Conservation (phyloP, 2,329 filamentous ascomycete genomes). For the Stemphylium lycopersici region DNA sequence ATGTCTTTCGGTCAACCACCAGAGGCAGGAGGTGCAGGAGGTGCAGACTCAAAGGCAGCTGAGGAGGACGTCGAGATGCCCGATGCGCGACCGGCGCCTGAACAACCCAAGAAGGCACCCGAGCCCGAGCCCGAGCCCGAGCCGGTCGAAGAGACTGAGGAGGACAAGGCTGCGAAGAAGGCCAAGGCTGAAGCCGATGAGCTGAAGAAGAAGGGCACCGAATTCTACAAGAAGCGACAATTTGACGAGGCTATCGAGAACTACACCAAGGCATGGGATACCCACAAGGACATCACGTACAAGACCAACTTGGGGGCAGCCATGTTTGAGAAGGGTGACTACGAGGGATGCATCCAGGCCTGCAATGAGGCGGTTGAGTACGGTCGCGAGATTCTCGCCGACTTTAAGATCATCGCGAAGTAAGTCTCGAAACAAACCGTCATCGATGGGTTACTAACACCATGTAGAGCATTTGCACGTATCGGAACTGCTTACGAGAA, state of each 20-base stretch:
- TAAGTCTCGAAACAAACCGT: conserved; percentile 45
- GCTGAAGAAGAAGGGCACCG: conserved; percentile 92
- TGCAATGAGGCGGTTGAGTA: conserved; percentile 90
- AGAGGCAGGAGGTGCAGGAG: conserved; percentile 50
- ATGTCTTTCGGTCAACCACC: conserved; percentile 72
- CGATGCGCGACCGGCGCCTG: conserved; percentile 65
- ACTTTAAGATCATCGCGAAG: conserved; percentile 99
- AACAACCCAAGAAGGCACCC: conserved; percentile 57
- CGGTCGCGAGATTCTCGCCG: conserved; percentile 85
- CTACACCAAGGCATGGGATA: conserved; percentile 93
- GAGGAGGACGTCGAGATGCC: conserved; percentile 81
- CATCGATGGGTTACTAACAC: conserved; percentile 13
- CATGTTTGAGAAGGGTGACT: conserved; percentile 95
- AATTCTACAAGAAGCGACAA: conserved; percentile 97
- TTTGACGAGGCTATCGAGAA: conserved; percentile 94
- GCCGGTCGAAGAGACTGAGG: conserved; percentile 83
- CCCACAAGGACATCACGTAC: conserved; percentile 96
- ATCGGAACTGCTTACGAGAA: conserved; percentile 96
- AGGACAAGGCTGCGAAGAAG: conserved; percentile 81
- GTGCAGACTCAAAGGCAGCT: conserved; percentile 53
- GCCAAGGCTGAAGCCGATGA: conserved; percentile 92
- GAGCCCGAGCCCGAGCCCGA: conserved; percentile 65
- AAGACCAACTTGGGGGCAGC: conserved; percentile 95
- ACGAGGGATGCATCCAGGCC: conserved; percentile 80
- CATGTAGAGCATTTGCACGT: conserved; percentile 76